Evolutionary conservation across 176 grass and related monocot genomes (phyloP).

Genomic region (Aegilops bicornis): DNA sequence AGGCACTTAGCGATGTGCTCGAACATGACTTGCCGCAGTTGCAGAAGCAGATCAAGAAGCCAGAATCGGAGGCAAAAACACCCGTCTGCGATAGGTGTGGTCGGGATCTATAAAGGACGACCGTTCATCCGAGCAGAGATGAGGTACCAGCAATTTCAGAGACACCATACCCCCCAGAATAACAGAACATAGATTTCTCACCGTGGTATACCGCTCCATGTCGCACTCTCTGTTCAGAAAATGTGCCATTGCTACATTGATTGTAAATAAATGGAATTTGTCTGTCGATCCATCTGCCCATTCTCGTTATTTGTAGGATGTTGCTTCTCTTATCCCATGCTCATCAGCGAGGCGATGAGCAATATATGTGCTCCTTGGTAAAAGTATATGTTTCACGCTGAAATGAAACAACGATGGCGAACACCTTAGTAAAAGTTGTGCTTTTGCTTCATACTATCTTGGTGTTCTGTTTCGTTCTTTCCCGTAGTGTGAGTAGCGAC

Average conservation of each 20-base stretch:
- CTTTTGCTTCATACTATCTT: neutral
- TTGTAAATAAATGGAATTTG: constrained; percentile 3
- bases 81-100: constrained; percentile 73
- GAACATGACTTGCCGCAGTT: constrained; percentile 76
- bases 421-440: neutral
- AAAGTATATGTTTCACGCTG: neutral
- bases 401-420: neutral
- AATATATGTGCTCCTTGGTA: too few relatives aligned
- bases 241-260: neutral
- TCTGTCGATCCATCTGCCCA: neutral
- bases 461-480: neutral
- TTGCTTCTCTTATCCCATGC: neutral
- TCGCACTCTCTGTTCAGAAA: neutral
- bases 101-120: constrained; percentile 32
- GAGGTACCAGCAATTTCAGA: neutral
- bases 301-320: neutral
- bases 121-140: neutral
- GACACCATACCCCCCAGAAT: neutral
- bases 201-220: neutral
- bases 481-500: neutral
- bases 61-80: constrained; percentile 41
- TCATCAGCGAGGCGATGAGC: neutral
- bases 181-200: neutral
- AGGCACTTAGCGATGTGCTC: constrained; percentile 68
- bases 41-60: constrained; percentile 63